Conservation (phyloP, 1,284 basidiomycete species). For the Malassezia caprae region DNA sequence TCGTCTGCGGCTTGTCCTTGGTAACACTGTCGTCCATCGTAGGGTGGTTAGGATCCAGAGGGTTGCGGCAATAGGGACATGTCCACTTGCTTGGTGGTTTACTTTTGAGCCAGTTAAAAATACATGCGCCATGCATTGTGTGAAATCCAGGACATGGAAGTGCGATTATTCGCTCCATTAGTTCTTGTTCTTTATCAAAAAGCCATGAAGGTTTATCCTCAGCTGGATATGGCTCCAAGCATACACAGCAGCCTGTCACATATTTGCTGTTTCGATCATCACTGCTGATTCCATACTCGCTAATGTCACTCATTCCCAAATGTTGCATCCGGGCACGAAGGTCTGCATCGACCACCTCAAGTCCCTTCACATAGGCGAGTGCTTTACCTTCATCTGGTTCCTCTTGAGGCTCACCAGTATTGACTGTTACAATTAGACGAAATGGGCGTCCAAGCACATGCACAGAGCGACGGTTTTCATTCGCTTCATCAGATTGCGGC, state of each 20-base stretch:
- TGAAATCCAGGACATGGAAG: constrained; percentile 42
- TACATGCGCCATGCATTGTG: constrained; percentile 34
- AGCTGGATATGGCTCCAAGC: constrained; percentile 33
- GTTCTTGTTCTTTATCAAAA: constrained; percentile 26
- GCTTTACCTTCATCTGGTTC: constrained; percentile 27
- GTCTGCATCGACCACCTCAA: constrained; percentile 42
- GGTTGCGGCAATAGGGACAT: constrained; percentile 39
- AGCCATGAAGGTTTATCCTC: constrained; percentile 39
- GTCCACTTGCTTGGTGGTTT: constrained; percentile 36
- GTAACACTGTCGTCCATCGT: not conserved
- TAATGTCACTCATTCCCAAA: constrained; percentile 35
- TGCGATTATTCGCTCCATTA: constrained; percentile 34
- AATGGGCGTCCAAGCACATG: constrained; percentile 28
- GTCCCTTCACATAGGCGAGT: constrained; percentile 24
- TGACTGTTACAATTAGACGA: constrained; percentile 29
- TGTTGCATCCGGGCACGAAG: constrained; percentile 39
- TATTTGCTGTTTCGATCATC: constrained; percentile 1
- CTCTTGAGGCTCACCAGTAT: constrained; percentile 20
- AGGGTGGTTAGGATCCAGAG: constrained; percentile 10
- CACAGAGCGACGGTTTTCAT: not conserved
- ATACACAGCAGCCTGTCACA: constrained; percentile 36
- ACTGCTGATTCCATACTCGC: constrained; percentile 18
- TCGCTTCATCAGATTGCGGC: not conserved
- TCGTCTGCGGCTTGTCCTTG: constrained; percentile 2
- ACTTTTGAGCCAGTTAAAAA: constrained; percentile 36